Evolutionary conservation across 2,329 filamentous ascomycete genomes (phyloP).

Genomic region (Incumbomyces lentus): DNA sequence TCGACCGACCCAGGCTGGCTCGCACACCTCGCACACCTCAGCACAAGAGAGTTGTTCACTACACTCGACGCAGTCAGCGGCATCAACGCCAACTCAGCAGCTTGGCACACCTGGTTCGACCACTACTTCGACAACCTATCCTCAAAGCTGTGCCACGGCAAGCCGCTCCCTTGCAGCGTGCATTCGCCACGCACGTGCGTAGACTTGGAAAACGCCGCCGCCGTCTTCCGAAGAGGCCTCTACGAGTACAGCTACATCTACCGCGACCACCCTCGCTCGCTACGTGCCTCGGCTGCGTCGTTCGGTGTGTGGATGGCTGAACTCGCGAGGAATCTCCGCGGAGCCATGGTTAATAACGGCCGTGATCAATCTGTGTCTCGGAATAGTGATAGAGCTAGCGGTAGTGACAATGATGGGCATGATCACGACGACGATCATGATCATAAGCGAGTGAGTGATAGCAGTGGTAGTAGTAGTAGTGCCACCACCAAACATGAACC

Average conservation of each 20-base stretch:
- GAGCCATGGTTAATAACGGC: slow-evolving; percentile 34
- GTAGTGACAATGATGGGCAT: too few species aligned
- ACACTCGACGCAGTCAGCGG: slow-evolving; percentile 59
- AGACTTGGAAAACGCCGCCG: slow-evolving; percentile 42
- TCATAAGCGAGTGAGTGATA: too few species aligned
- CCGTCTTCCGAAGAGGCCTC: slow-evolving; percentile 64
- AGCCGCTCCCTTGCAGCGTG: slow-evolving; percentile 46
- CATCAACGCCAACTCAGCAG: slow-evolving; percentile 42
- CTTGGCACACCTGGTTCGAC: slow-evolving; percentile 58
- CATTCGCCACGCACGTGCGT: too few species aligned
- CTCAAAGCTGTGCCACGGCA: slow-evolving; percentile 64
- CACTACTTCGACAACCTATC: slow-evolving; percentile 82
- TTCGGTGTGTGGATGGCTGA: slow-evolving; percentile 69
- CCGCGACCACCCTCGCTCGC: slow-evolving; percentile 52
- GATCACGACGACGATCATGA: too few species aligned
- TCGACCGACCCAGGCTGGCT: slow-evolving; percentile 47
- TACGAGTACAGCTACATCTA: slow-evolving; percentile 76
- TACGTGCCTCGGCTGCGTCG: slow-evolving; percentile 50
- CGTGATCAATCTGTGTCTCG: too few species aligned
- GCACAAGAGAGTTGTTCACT: slow-evolving; percentile 44
- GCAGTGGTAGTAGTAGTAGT: too few species aligned
- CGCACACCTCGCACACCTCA: slow-evolving; percentile 46
- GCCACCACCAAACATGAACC: too few species aligned
- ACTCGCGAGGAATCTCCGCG: slow-evolving; percentile 55
- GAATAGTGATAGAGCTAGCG: too few species aligned